These are phyloP conservation scores for Xylaria digitata DNA, from an alignment of 2,329 filamentous ascomycete species.

Conservation along the genomic window DNA sequence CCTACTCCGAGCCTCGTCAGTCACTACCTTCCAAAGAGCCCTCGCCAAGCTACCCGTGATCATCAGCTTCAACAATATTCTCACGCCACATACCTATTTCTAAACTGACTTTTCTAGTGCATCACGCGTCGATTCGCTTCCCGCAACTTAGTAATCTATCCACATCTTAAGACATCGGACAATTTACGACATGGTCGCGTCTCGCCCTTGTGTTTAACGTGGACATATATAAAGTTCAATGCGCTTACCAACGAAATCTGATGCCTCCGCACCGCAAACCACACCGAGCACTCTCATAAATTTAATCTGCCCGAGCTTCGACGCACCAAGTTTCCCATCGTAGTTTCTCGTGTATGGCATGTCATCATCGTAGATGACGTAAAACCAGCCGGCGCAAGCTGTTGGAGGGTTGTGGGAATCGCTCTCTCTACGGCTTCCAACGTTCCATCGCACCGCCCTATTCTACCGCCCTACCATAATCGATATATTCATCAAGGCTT, in stretches of 20 bases:
- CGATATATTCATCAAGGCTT: background rate
- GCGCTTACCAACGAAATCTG: constrained; percentile 20
- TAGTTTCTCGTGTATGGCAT: constrained; percentile 16
- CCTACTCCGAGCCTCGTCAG: constrained; percentile 33
- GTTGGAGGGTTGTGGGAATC: constrained; percentile 38
- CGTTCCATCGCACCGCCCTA: constrained; percentile 11
- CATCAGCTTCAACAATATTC: constrained; percentile 14
- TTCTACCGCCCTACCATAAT: background rate
- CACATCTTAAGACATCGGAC: background rate
- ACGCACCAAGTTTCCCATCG: constrained; percentile 1
- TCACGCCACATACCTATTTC: constrained; percentile 12
- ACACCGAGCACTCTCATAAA: constrained; percentile 21
- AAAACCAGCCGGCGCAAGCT: constrained; percentile 38
- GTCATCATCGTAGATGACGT: constrained; percentile 41
- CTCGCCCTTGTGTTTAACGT: constrained; percentile 14
- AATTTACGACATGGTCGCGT: constrained; percentile 32
- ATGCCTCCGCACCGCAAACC: constrained; percentile 28
- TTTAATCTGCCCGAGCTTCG: background rate
- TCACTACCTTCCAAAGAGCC: constrained; percentile 22
- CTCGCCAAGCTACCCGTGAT: constrained; percentile 33
- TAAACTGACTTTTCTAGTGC: constrained; percentile 9
- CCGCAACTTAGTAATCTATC: background rate
- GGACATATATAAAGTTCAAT: constrained; percentile 22
- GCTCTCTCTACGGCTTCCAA: constrained; percentile 11
- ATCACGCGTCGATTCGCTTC: constrained; percentile 40